Evolutionary conservation across 1,284 basidiomycete species (phyloP).

Genomic region (Vanrija pseudolonga): DNA sequence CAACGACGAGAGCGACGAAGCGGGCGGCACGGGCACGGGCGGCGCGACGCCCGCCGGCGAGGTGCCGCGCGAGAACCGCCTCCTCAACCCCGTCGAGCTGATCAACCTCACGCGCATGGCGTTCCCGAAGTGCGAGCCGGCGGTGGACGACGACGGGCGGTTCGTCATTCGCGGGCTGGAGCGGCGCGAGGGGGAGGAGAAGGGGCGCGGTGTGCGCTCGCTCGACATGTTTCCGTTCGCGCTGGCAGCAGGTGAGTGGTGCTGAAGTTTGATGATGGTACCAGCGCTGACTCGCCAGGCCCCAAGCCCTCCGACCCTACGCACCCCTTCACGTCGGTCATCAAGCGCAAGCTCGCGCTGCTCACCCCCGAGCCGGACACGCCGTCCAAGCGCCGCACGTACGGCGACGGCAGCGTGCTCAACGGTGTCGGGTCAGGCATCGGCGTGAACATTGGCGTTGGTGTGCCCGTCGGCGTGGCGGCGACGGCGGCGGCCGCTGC

Average conservation of each 20-base stretch:
- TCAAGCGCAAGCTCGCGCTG: slow-evolving; percentile 32
- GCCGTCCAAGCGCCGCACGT: slow-evolving; percentile 6
- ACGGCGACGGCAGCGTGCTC: not conserved
- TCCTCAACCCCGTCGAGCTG: slow-evolving; percentile 42
- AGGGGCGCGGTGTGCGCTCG: slow-evolving; percentile 18
- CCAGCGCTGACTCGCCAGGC: slow-evolving; percentile 39
- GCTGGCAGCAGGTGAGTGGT: slow-evolving; percentile 4
- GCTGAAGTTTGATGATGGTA: not conserved
- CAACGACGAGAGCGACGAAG: not conserved
- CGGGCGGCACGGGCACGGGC: not conserved
- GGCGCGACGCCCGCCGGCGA: not conserved
- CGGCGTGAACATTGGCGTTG: slow-evolving; percentile 10
- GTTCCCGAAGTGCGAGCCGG: slow-evolving; percentile 38
- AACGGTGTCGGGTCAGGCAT: slow-evolving; percentile 1
- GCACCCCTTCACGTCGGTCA: slow-evolving; percentile 29
- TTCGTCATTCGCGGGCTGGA: slow-evolving; percentile 41
- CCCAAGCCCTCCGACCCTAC: slow-evolving; percentile 22
- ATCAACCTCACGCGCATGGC: slow-evolving; percentile 42
- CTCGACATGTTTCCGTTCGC: slow-evolving; percentile 44
- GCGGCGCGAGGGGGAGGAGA: slow-evolving; percentile 31
- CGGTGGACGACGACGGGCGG: slow-evolving; percentile 32
- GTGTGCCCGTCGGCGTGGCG: not conserved
- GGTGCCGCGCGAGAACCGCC: slow-evolving; percentile 18
- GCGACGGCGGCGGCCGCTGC: not conserved
- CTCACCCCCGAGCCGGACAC: slow-evolving; percentile 21